These are phyloP conservation scores for Castanopsis chinensis DNA, from an alignment of 306 rosid species.

Conservation along the genomic window DNA sequence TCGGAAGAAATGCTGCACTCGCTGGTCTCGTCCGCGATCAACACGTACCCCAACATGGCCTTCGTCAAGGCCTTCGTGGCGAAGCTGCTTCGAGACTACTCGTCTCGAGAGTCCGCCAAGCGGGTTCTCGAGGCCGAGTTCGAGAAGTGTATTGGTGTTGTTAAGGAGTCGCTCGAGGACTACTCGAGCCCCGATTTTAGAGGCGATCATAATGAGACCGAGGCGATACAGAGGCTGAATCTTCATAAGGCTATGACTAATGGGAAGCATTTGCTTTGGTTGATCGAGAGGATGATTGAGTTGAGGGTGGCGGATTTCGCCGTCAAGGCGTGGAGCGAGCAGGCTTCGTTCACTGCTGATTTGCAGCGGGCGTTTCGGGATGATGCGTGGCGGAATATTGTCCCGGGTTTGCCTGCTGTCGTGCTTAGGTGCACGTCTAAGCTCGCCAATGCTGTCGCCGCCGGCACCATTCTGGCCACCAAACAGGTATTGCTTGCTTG, in stretches of 20 bases:
- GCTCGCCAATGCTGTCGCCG: constrained; percentile 73
- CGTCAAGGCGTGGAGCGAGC: constrained; percentile 83
- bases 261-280: constrained; percentile 75
- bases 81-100: constrained; percentile 70
- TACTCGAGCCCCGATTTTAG: constrained; percentile 81
- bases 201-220: constrained; percentile 80
- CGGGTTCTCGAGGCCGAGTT: constrained; percentile 81
- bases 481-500: constrained; percentile 47
- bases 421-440: constrained; percentile 73
- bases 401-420: constrained; percentile 82
- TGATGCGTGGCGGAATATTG: constrained; percentile 85
- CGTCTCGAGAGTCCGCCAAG: constrained; percentile 69
- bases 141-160: constrained; percentile 52
- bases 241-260: constrained; percentile 77
- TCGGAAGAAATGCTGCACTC: constrained; percentile 76
- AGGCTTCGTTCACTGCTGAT: constrained; percentile 64
- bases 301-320: constrained; percentile 78
- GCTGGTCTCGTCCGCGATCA: constrained; percentile 49
- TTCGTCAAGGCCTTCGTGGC: constrained; percentile 88
- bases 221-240: constrained; percentile 85
- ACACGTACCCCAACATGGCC: constrained; percentile 71
- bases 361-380: constrained; percentile 80
- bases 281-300: constrained; percentile 95
- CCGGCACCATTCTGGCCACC: constrained; percentile 72
- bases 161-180: constrained; percentile 85